Evolutionary conservation across 441 rosid species (phyloP).

Genomic region (Corymbia citriodora): DNA sequence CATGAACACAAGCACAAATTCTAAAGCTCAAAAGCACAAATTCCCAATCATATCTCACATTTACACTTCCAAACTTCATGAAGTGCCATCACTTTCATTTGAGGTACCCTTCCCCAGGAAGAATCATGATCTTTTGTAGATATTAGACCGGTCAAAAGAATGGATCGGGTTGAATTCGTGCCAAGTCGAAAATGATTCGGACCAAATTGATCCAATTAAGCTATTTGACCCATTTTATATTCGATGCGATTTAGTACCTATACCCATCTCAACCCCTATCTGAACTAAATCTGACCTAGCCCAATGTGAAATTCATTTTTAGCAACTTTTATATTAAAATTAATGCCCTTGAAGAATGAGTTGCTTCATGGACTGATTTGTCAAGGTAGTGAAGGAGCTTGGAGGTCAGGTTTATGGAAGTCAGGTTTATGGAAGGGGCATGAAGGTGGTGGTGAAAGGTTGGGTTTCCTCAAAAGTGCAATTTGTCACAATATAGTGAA

Average conservation of each 20-base stretch:
- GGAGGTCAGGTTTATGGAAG: fast-evolving
- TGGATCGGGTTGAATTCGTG: neutral
- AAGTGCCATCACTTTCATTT: neutral
- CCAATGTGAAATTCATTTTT: too few species aligned
- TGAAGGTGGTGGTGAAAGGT: neutral
- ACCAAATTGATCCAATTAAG: neutral
- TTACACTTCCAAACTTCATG: neutral
- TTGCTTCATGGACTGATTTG: too few species aligned
- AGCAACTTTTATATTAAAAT: too few species aligned
- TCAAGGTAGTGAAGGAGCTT: neutral
- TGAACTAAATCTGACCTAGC: neutral
- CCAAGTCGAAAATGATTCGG: too few species aligned
- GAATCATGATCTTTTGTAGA: neutral
- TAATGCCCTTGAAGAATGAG: neutral
- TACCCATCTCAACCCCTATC: neutral
- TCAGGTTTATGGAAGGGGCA: neutral
- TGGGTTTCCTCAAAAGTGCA: neutral
- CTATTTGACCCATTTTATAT: neutral
- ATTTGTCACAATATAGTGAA: neutral
- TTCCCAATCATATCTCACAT: neutral
- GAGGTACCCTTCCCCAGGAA: neutral
- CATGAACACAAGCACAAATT: neutral
- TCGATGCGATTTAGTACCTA: neutral
- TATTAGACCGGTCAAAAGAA: neutral
- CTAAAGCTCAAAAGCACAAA: neutral